phyloP scores from a whole-genome alignment of 2,329 filamentous ascomycete genomes.

The Beauveria sp. region DNA sequence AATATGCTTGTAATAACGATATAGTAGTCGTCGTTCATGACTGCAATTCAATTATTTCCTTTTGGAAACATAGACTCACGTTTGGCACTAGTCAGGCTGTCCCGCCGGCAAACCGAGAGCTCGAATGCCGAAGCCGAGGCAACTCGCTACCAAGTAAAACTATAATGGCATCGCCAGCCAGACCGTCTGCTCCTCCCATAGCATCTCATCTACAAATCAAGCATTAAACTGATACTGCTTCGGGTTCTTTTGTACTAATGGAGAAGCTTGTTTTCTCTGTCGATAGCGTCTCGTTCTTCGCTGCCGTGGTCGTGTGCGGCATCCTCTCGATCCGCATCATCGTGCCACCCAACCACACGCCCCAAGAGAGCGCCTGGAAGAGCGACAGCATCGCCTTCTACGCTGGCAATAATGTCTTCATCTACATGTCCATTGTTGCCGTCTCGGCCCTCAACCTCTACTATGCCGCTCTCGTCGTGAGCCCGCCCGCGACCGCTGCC shows the following conservation, averaged over 20 bases:
- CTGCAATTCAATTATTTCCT: no score
- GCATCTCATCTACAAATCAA: not conserved
- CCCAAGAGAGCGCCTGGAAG: not conserved
- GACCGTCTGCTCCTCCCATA: not conserved
- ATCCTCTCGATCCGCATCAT: not conserved
- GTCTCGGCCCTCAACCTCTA: not conserved
- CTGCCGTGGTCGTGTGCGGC: not conserved
- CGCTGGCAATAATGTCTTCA: not conserved
- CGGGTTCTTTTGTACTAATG: not conserved
- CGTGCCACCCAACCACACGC: not conserved
- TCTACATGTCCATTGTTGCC: not conserved
- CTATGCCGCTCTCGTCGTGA: not conserved
- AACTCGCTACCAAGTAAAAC: not conserved
- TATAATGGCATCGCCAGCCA: not conserved
- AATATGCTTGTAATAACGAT: no score
- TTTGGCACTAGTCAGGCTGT: no score
- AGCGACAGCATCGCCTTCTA: not conserved
- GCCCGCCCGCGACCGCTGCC: not conserved
- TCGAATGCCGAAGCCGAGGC: not conserved
- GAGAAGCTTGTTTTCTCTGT: not conserved
- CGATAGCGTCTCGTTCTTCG: not conserved
- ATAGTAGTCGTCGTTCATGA: no score
- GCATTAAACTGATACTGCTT: not conserved
- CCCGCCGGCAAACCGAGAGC: not conserved
- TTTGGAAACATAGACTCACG: no score